phyloP scores from a whole-genome alignment of 179 eudicot species.

The Spinacia oleracea region DNA sequence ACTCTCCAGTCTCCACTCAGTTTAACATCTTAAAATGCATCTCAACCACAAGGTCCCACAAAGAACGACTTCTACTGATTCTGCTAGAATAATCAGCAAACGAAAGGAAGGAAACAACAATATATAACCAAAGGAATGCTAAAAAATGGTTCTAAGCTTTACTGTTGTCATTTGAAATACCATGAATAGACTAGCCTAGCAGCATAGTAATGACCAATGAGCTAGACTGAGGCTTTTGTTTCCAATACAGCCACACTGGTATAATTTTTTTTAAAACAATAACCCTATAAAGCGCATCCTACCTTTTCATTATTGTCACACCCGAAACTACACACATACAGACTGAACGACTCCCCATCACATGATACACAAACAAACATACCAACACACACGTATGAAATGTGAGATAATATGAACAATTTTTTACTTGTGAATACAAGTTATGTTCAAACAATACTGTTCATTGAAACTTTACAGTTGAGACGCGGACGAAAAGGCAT shows the following conservation, averaged over 20 bases:
- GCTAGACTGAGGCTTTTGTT: background rate
- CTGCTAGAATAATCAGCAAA: background rate
- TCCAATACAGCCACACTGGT: background rate
- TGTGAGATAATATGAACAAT: background rate
- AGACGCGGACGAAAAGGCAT: background rate
- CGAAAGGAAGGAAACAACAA: background rate
- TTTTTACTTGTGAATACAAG: background rate
- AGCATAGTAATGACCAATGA: background rate
- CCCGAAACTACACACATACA: too few species aligned
- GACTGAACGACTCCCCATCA: too few species aligned
- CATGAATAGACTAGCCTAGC: too few species aligned
- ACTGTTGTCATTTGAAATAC: background rate
- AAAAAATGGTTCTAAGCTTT: background rate
- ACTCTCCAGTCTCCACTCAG: background rate
- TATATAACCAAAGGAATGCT: background rate
- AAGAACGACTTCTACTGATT: too few species aligned
- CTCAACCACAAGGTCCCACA: background rate
- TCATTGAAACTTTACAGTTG: background rate
- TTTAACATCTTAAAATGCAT: background rate
- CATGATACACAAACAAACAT: too few species aligned
- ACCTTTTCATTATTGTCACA: background rate
- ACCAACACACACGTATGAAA: background rate
- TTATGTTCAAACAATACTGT: background rate
- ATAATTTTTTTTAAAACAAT: background rate
- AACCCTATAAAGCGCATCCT: background rate